Percentiles rank a stretch among this genome's conserved stretches.
These are phyloP conservation scores for Wickerhamomyces subpelliculosus DNA, from an alignment of 805 yeast genomes.

Conservation along the genomic window DNA sequence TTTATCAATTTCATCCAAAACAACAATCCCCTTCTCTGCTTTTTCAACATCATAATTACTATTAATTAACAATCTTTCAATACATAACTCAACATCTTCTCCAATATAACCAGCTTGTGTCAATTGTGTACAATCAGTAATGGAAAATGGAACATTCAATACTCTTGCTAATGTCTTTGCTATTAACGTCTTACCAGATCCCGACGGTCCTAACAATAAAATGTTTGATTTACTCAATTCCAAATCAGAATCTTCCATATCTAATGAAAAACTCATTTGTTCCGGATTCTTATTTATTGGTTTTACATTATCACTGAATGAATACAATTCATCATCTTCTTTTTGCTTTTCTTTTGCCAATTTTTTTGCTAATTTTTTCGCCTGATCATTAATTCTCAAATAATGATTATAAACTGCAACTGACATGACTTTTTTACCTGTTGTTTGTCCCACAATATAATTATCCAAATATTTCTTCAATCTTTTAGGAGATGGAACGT, in stretches of 20 bases:
- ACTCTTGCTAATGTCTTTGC: constrained; percentile 48
- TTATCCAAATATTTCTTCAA: constrained; percentile 40
- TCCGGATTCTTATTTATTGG: constrained; percentile 23
- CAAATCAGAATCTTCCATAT: constrained; percentile 29
- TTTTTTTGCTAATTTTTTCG: constrained; percentile 23
- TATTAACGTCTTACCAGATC: constrained; percentile 53
- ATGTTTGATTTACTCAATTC: constrained; percentile 51
- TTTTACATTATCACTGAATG: constrained; percentile 14
- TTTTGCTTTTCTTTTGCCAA: constrained; percentile 19
- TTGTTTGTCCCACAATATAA: constrained; percentile 50
- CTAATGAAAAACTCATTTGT: constrained; percentile 22
- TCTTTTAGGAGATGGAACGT: constrained; percentile 40
- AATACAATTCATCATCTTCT: constrained; percentile 23
- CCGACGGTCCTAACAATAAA: constrained; percentile 52
- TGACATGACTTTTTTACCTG: constrained; percentile 48
- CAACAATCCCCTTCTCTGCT: constrained; percentile 52
- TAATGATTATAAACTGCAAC: constrained; percentile 59
- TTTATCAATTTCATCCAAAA: constrained; percentile 54
- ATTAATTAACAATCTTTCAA: constrained; percentile 42
- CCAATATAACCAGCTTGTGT: constrained; percentile 65
- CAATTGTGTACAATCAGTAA: constrained; percentile 54
- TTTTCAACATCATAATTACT: constrained; percentile 45
- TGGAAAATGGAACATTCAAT: constrained; percentile 49
- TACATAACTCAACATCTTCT: constrained; percentile 54
- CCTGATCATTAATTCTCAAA: constrained; percentile 38